These are phyloP conservation scores for Puccinia polysora DNA, from an alignment of 1,284 basidiomycete genomes.

Conservation along the genomic window DNA sequence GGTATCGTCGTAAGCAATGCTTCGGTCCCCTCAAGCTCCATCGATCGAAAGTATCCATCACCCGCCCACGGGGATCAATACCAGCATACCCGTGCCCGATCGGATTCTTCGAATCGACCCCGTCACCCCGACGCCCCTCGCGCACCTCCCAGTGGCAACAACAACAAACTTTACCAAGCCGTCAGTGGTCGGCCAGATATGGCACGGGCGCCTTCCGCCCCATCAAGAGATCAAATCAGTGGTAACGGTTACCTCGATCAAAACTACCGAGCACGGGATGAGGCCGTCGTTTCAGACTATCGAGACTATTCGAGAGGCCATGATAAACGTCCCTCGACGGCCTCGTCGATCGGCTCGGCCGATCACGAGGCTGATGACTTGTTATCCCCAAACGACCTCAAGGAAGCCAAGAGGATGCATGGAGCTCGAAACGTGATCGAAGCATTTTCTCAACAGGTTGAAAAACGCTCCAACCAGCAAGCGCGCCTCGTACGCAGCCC, in stretches of 20 bases:
- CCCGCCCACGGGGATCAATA: neutral
- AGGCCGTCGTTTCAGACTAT: neutral
- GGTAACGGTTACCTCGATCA: constrained; percentile 27
- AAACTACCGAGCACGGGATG: constrained; percentile 35
- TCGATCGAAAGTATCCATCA: neutral
- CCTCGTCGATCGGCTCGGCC: constrained; percentile 34
- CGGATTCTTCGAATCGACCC: constrained; percentile 3
- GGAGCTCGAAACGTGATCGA: constrained; percentile 30
- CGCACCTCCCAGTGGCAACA: constrained; percentile 14
- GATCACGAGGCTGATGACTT: constrained; percentile 36
- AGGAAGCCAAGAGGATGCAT: constrained; percentile 27
- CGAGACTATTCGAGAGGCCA: neutral
- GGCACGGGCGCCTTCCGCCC: neutral
- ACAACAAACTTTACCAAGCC: constrained; percentile 37
- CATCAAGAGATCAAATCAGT: constrained; percentile 9
- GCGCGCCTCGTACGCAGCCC: constrained; percentile 1
- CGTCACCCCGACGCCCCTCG: neutral
- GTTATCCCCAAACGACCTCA: constrained; percentile 25
- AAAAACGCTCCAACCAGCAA: constrained; percentile 16
- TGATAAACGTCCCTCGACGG: constrained; percentile 7
- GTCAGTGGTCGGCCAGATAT: constrained; percentile 17
- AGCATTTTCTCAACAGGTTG: constrained; percentile 25
- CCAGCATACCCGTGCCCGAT: constrained; percentile 23
- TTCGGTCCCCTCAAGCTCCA: neutral
- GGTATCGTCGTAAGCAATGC: constrained; percentile 41